Evolutionary conservation across 306 rosid genomes (phyloP).

Genomic region (Pterocarpus macrocarpus): DNA sequence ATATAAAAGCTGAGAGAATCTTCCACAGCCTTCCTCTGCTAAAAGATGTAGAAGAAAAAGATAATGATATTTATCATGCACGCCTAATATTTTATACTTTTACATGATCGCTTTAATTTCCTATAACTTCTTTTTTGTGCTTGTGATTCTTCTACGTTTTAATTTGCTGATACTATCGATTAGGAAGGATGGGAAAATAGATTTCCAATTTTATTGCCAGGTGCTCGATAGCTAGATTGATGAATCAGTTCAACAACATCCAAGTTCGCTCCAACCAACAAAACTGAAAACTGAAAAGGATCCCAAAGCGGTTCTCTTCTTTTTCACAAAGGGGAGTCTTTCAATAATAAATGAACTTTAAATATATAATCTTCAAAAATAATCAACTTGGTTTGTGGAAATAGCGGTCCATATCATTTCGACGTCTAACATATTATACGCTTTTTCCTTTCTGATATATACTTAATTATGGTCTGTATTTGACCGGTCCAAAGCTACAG

Average conservation of each 20-base stretch:
- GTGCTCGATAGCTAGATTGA: slow-evolving; percentile 31
- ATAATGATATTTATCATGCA: slow-evolving; percentile 11
- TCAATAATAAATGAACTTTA: neutral
- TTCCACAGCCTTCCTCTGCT: slow-evolving; percentile 5
- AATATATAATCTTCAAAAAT: slow-evolving; percentile 3
- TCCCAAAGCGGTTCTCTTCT: neutral
- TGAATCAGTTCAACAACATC: slow-evolving; percentile 72
- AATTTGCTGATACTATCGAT: slow-evolving; percentile 36
- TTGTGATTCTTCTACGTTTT: neutral
- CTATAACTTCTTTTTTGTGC: neutral
- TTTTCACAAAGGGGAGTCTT: neutral
- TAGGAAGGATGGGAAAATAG: slow-evolving; percentile 15
- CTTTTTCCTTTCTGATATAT: neutral
- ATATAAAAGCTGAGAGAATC: slow-evolving; percentile 36
- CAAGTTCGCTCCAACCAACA: slow-evolving; percentile 70
- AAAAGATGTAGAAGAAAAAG: slow-evolving; percentile 17
- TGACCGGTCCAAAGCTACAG: too few species aligned
- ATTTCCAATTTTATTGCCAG: slow-evolving; percentile 9
- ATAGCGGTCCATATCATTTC: neutral
- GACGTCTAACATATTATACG: slow-evolving; percentile 5
- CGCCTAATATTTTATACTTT: neutral
- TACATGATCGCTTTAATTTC: neutral
- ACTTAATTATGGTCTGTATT: too few species aligned
- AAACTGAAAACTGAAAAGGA: slow-evolving; percentile 33
- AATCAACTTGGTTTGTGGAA: too few species aligned